phyloP scores from a whole-genome alignment of 2,329 filamentous ascomycete genomes.

The Calonectria pseudoturangicola region DNA sequence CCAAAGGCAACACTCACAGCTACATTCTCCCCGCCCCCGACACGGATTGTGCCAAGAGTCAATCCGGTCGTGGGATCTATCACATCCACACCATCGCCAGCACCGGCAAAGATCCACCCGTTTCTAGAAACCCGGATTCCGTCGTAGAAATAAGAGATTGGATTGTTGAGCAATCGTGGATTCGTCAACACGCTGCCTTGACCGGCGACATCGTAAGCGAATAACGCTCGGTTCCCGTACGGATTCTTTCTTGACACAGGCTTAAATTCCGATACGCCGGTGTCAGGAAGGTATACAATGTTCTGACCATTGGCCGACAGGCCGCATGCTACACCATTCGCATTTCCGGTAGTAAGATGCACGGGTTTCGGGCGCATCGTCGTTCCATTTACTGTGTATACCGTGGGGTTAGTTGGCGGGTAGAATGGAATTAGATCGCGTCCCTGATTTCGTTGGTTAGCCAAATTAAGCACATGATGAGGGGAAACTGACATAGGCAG shows the following conservation, averaged over 20 bases:
- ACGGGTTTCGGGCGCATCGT: slow-evolving; percentile 25
- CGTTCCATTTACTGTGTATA: slow-evolving; percentile 8
- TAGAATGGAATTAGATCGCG: slow-evolving; percentile 13
- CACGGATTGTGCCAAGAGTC: slow-evolving; percentile 22
- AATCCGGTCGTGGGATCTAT: slow-evolving; percentile 13
- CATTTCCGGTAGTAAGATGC: slow-evolving; percentile 18
- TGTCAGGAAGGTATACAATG: background rate
- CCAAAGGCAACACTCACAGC: slow-evolving; percentile 15
- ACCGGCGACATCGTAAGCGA: slow-evolving; percentile 8
- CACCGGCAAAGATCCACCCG: slow-evolving; percentile 18
- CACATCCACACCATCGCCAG: slow-evolving; percentile 17
- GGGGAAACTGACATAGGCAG: slow-evolving; percentile 2
- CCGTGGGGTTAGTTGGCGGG: slow-evolving; percentile 6
- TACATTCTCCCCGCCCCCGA: slow-evolving; percentile 14
- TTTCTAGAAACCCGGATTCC: slow-evolving; percentile 26
- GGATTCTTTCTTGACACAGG: slow-evolving; percentile 23
- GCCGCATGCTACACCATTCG: slow-evolving; percentile 12
- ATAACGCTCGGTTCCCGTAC: slow-evolving; percentile 4
- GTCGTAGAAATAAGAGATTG: slow-evolving; percentile 21
- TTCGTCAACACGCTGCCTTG: slow-evolving; percentile 16
- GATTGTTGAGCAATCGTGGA: slow-evolving; percentile 8
- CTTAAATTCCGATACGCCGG: slow-evolving; percentile 23
- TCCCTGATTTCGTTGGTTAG: background rate
- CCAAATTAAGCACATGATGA: too few species aligned
- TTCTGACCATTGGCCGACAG: background rate